Percentiles rank a stretch among this genome's conserved stretches.
These are phyloP conservation scores for Neofusicoccum umdonicola DNA, from an alignment of 2,329 filamentous ascomycete genomes.

Conservation along the genomic window DNA sequence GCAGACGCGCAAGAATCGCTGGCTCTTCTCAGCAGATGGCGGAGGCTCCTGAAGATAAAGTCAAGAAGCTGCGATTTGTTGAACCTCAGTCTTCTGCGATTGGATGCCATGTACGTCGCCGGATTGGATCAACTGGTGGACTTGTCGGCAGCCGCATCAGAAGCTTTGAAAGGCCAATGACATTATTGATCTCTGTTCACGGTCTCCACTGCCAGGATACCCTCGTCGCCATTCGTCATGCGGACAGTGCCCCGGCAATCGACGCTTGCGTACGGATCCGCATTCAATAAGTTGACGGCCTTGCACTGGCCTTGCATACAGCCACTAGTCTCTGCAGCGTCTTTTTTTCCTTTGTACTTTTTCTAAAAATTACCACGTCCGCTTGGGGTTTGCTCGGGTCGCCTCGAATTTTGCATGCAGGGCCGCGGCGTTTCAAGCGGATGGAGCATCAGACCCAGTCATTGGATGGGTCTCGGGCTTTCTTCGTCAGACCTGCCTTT, in stretches of 20 bases:
- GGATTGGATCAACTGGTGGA: conserved; percentile 30
- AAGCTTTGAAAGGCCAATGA: conserved; percentile 22
- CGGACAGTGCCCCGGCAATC: not conserved
- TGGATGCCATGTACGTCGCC: conserved; percentile 31
- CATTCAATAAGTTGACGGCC: not conserved
- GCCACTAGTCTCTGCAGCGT: not conserved
- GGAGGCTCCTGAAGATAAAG: conserved; percentile 30
- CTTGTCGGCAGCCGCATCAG: conserved; percentile 28
- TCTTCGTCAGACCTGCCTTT: not conserved
- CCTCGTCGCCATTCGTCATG: not conserved
- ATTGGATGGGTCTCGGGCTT: not conserved
- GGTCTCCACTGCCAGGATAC: not conserved
- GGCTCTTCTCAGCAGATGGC: conserved; percentile 29
- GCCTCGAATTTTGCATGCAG: not conserved
- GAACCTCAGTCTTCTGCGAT: conserved; percentile 29
- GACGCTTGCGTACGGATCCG: too few relatives aligned
- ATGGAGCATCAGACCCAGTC: not conserved
- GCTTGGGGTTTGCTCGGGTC: too few relatives aligned
- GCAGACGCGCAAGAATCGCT: conserved; percentile 31
- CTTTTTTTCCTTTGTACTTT: not conserved
- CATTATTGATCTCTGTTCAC: not conserved
- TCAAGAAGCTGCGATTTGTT: conserved; percentile 34
- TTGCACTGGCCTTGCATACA: not conserved
- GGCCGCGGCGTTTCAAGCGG: not conserved
- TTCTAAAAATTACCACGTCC: not conserved